Base-by-base conservation (phyloP, 176 grass and related monocot species). In the Carex kokanica region DNA sequence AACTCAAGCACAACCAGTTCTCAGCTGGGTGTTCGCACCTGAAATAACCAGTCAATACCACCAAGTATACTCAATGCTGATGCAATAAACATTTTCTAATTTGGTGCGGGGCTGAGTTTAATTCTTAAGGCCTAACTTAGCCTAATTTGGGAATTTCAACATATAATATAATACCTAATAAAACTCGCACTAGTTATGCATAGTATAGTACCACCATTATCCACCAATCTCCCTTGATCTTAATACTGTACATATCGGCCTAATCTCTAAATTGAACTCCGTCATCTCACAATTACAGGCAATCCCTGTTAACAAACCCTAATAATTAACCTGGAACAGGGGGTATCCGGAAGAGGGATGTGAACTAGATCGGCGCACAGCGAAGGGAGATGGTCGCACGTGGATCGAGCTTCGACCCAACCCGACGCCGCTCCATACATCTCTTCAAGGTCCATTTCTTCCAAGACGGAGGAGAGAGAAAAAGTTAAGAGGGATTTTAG, bases 1-100 rank as follows among this genome's bases (percentile, higher is more conserved):
- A 95, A 74, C 94, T 95, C 77, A 98, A 91, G 75, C 96, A 98
- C 13, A 98, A 45, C 93, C 93, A 98, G 75, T 95, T 95, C 86
- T 98, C 93, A 70, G 86, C 75, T 87, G 92, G 89, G 29, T 98
- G 89, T 52, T 95, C 79, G 54, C 96, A 98, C 85, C 93, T 93
- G 87, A 83, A 90, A 45, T 36, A 15, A 66, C 18, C 56, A 41
- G 59, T 36, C 32, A 49, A 75, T 79, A 56, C 4, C 5, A 59
- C 24, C 24, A 38, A 11, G 2, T 59, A 79, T 0, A 59, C 15
- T 38, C 7, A 34, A 21, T 38, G 11, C 18, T 21, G 4, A 53
- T 16, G 20, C 38, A 24, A 43, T 2, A n/a, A 40, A 41, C 2
- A 43, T 1, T 70, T 9, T 18, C 66, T 40, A 15, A 69, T 12